These are phyloP conservation scores for Zizania latifolia DNA, from an alignment of 176 grass and related monocot genomes.

Conservation along the genomic window DNA sequence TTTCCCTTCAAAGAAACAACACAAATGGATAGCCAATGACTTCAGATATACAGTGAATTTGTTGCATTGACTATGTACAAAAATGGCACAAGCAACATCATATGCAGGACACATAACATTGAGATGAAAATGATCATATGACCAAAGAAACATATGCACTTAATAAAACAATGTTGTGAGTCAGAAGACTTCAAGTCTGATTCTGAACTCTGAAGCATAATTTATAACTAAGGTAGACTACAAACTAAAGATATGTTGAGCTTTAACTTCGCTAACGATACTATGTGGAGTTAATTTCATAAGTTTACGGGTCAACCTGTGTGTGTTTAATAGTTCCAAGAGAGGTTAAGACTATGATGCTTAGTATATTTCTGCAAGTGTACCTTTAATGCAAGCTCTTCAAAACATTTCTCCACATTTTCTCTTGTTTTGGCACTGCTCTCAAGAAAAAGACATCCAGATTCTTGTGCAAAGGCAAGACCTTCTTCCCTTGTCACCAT, in stretches of 20 bases:
- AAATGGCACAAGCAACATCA: background rate
- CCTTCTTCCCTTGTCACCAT: conserved; percentile 93
- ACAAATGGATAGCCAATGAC: background rate
- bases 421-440: conserved; percentile 90
- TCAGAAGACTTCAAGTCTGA: background rate
- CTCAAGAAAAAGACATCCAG: conserved; percentile 77
- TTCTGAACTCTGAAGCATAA: background rate
- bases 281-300: background rate
- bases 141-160: background rate
- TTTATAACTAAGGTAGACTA: background rate
- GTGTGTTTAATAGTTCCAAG: background rate
- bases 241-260: background rate
- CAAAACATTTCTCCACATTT: conserved; percentile 94
- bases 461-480: conserved; percentile 73
- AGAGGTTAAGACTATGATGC: background rate
- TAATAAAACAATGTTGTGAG: background rate
- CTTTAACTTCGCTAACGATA: background rate
- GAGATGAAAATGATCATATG: background rate
- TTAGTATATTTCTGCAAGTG: conserved; percentile 9
- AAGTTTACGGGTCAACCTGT: background rate
- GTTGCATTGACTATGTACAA: background rate
- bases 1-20: background rate
- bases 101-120: background rate
- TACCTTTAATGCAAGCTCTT: conserved; percentile 95
- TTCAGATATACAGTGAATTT: background rate